These are phyloP conservation scores for Annulohypoxylon truncatum DNA, from an alignment of 2,329 filamentous ascomycete genomes.

Conservation along the genomic window DNA sequence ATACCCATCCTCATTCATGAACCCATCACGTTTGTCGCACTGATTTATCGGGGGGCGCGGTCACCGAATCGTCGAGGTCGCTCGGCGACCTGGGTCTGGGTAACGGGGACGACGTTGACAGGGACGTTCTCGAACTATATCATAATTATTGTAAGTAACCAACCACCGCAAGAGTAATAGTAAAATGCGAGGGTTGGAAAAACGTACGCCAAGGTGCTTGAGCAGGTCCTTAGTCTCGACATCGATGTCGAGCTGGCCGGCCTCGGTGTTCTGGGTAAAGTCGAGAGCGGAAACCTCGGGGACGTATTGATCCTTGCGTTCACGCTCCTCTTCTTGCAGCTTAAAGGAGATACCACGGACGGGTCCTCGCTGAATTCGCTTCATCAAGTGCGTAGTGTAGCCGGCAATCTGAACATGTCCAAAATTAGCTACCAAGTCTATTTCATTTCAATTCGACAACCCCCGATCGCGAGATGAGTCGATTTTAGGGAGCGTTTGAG, in stretches of 20 bases:
- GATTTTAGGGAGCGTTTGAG: not conserved
- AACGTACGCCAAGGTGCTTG: slow-evolving; percentile 97
- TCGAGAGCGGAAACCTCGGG: slow-evolving; percentile 98
- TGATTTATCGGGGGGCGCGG: slow-evolving; percentile 59
- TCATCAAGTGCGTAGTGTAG: slow-evolving; percentile 99
- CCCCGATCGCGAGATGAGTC: not conserved
- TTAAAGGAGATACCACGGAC: slow-evolving; percentile 99
- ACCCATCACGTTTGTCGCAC: slow-evolving; percentile 15
- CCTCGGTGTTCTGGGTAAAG: slow-evolving; percentile 94
- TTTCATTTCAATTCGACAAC: slow-evolving; percentile 6
- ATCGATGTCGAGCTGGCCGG: slow-evolving; percentile 93
- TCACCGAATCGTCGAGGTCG: slow-evolving; percentile 81
- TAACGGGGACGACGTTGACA: slow-evolving; percentile 92
- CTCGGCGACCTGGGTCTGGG: slow-evolving; percentile 88
- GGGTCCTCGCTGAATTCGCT: slow-evolving; percentile 99
- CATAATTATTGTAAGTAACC: slow-evolving; percentile 47
- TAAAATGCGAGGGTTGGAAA: slow-evolving; percentile 13
- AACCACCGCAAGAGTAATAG: not conserved
- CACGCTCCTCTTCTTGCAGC: slow-evolving; percentile 99
- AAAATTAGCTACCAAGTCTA: slow-evolving; percentile 19
- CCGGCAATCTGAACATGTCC: slow-evolving; percentile 79
- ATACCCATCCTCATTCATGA: slow-evolving; percentile 48
- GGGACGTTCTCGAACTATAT: slow-evolving; percentile 93
- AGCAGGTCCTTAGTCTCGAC: slow-evolving; percentile 98
- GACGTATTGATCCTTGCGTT: slow-evolving; percentile 99